Conservation (phyloP, 176 grass and related monocot species). For the Alopecurus myosuroides region DNA sequence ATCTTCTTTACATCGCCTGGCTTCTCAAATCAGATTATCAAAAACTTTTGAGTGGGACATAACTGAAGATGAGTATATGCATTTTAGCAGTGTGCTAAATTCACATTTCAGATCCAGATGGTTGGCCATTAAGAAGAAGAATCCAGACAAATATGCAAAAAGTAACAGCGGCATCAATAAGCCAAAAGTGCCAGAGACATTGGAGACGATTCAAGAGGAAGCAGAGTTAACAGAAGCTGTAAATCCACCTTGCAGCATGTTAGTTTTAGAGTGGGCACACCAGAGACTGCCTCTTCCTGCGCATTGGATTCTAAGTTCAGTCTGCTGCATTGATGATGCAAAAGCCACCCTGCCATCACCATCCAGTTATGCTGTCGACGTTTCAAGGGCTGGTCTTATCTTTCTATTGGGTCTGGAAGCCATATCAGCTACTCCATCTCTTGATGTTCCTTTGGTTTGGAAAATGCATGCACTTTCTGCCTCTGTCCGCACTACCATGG, state of each 20-base stretch:
- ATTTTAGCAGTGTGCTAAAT: constrained; percentile 63
- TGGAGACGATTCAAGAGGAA: constrained; percentile 90
- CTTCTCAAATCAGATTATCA: constrained; percentile 29
- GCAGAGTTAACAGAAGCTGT: constrained; percentile 41
- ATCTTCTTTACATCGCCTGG: constrained; percentile 50
- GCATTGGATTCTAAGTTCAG: constrained; percentile 88
- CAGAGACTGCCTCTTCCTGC: constrained; percentile 80
- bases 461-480: constrained; percentile 88
- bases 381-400: constrained; percentile 70
- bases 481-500: constrained; percentile 55
- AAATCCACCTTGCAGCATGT: constrained; percentile 30
- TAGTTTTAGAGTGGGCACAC: constrained; percentile 66
- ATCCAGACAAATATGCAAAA: constrained; percentile 43
- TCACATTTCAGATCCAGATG: constrained; percentile 87
- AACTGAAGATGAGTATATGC: constrained; percentile 68
- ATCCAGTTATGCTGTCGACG: constrained; percentile 36
- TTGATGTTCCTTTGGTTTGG: constrained; percentile 68
- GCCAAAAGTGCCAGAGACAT: constrained; percentile 30
- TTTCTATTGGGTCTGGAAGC: constrained; percentile 80
- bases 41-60: constrained; percentile 59
- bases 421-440: constrained; percentile 44
- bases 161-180: not conserved
- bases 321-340: constrained; percentile 56
- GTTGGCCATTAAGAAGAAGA: constrained; percentile 66
- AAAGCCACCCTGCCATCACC: constrained; percentile 31